phyloP scores from a whole-genome alignment of 78 protist species.

The Isochrysis galbana region DNA sequence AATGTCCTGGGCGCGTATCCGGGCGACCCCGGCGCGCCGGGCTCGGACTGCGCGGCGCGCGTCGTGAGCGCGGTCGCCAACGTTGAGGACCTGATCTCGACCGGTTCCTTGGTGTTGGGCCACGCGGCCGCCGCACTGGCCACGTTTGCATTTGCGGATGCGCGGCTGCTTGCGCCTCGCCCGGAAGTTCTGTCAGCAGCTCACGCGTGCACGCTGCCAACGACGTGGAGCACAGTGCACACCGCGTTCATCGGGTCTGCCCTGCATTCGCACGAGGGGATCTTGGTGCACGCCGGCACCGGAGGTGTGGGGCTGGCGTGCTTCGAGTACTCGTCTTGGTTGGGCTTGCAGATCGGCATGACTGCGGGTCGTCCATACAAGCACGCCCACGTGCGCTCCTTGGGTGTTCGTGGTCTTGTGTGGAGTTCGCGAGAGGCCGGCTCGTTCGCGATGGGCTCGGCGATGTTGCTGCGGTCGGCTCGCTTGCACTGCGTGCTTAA shows the following conservation, averaged over 20 bases:
- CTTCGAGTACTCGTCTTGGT: neutral
- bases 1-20: neutral
- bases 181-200: neutral
- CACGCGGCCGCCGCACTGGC: neutral
- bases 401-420: neutral
- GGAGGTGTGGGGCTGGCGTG: conserved; percentile 44
- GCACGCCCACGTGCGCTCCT: neutral
- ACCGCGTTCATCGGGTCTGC: neutral
- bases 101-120: neutral
- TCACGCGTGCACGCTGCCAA: neutral
- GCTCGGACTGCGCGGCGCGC: neutral
- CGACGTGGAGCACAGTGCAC: neutral
- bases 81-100: neutral
- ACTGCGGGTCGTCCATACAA: conserved; percentile 36
- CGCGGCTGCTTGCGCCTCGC: neutral
- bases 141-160: neutral
- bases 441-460: neutral
- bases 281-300: conserved; percentile 15
- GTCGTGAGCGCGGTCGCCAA: neutral
- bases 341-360: neutral
- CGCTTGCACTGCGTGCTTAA: conserved; percentile 17
- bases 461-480: neutral
- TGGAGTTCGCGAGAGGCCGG: conserved; percentile 2
- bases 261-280: neutral
- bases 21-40: conserved; percentile 6